These are phyloP conservation scores for Leptographium galeiforme DNA, from an alignment of 2,329 filamentous ascomycete genomes.

Conservation along the genomic window DNA sequence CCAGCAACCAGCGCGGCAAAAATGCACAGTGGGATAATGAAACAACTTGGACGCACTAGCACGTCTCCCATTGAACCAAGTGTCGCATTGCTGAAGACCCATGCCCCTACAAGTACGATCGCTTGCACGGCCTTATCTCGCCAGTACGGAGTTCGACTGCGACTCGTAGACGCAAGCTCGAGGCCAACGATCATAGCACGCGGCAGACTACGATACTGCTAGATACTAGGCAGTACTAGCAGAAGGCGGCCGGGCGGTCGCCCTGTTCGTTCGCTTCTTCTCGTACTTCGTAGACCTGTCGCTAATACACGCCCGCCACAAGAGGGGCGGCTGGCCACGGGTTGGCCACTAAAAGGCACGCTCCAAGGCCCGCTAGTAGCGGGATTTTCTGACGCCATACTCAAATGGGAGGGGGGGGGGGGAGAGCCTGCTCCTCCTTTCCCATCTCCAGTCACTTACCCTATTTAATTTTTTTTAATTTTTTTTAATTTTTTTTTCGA, in stretches of 20 bases:
- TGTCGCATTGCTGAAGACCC: background rate
- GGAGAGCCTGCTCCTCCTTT: background rate
- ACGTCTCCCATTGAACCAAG: background rate
- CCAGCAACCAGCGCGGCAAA: background rate
- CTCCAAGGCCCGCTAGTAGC: background rate
- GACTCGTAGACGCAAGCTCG: background rate
- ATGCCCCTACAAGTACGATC: background rate
- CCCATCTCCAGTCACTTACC: background rate
- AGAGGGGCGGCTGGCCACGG: background rate
- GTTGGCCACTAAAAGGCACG: background rate
- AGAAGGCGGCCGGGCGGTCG: background rate
- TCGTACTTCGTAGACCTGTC: no score
- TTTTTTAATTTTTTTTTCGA: no score
- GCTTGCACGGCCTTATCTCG: no score
- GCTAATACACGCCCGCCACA: background rate
- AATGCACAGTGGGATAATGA: background rate
- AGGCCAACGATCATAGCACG: background rate
- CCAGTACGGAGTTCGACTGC: no score
- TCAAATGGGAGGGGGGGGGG: background rate
- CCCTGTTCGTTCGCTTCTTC: background rate
- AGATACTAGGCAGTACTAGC: no score
- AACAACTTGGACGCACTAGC: background rate
- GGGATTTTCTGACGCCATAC: background rate
- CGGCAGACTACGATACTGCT: background rate
- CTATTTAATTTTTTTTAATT: no score